Evolutionary conservation across 179 eudicot species (phyloP), one percentile per base, ranked within the genome.

Genomic region (Drosera spatulata): DNA sequence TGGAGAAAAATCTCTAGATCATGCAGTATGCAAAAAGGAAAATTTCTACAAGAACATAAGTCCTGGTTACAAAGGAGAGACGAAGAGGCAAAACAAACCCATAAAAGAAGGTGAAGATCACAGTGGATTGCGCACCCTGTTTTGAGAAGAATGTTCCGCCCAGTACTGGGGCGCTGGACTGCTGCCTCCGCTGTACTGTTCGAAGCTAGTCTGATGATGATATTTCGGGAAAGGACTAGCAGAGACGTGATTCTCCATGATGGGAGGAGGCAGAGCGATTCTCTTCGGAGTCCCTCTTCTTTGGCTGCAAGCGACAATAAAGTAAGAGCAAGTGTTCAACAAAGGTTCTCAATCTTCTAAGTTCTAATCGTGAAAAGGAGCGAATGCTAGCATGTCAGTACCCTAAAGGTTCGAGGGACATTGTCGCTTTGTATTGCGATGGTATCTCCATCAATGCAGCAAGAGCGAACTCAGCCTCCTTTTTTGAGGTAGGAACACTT

Each of bases 391-490:
- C 4, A 54, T 22, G 33, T 0, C 39, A 22, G 50, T 71, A 78
- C 82, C 82, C 82, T 65, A 78, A 71, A 49, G 74, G 48, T 49
- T 71, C 65, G 41, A 82, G 93, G 75, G 86, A 95, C 58, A 85
- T 70, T 10, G 98, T 88, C 65, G 98, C 96, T 73, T 86, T 91
- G 56, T 88, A 91, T 64, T 91, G 98, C 55, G 95, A 74, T 54
- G 98, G 98, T 70, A 91, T 86, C 72, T 91, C 96, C 98, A 91
- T 91, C 63, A 91, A 68, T 53, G 98, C 96, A 48, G 96, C 62
- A 73, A 91, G 95, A 22, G 98, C 95, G 73, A 91, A 88, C 41
- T 86, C 95, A 1, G 90, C 79, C 77, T 91, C 91, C 69, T 91
- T 91, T 55, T 83, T 80, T 39, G 78, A 61, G 60, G 64, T 71